phyloP scores from a whole-genome alignment of 768 basidiomycete species.

The Punctularia strigosozonata region DNA sequence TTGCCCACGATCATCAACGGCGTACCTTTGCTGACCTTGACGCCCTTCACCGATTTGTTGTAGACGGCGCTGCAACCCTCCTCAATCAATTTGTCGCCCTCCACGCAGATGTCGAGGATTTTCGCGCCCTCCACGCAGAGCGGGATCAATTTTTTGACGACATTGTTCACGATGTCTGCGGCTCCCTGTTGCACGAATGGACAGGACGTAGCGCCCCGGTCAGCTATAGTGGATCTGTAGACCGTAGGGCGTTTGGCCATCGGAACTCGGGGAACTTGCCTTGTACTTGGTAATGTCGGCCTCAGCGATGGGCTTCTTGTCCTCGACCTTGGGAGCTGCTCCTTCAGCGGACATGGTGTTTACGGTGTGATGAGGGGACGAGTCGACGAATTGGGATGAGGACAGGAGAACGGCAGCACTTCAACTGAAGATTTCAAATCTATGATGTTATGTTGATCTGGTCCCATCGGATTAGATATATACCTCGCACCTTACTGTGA shows the following conservation, averaged over 20 bases:
- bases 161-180: slow-evolving; percentile 79
- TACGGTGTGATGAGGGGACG: neutral
- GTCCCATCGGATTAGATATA: too few species aligned
- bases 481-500: too few species aligned
- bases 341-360: slow-evolving; percentile 44
- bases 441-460: too few species aligned
- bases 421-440: too few species aligned
- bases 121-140: slow-evolving; percentile 73
- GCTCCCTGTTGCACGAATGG: slow-evolving; percentile 44
- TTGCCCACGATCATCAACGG: too few species aligned
- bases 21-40: slow-evolving; percentile 80
- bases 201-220: neutral
- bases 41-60: slow-evolving; percentile 84
- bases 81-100: slow-evolving; percentile 91
- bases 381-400: neutral
- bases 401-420: neutral
- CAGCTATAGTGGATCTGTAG: neutral
- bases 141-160: slow-evolving; percentile 75
- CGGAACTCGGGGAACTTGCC: slow-evolving; percentile 35
- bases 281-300: slow-evolving; percentile 83
- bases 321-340: slow-evolving; percentile 19
- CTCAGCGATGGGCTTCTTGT: slow-evolving; percentile 46
- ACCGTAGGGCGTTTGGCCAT: neutral
- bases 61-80: slow-evolving; percentile 75
- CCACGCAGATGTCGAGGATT: slow-evolving; percentile 79